These are phyloP conservation scores for Ganoderma lingzhi DNA, from an alignment of 1,284 basidiomycete genomes.

Conservation along the genomic window DNA sequence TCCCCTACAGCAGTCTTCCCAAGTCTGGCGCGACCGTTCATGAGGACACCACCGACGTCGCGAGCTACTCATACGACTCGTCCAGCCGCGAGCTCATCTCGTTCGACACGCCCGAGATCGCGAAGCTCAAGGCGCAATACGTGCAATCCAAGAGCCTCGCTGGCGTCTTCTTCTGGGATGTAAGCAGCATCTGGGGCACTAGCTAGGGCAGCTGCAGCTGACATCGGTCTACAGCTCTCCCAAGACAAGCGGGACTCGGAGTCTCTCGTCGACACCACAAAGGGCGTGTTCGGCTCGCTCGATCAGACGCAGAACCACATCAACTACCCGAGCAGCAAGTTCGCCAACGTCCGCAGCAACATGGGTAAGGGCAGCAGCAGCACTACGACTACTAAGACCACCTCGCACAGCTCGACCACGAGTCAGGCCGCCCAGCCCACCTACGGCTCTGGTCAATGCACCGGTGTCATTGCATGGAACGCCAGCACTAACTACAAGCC, in stretches of 20 bases:
- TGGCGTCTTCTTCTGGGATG: conserved; percentile 87
- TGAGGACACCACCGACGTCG: conserved; percentile 77
- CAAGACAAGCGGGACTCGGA: conserved; percentile 65
- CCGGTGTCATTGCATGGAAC: neutral
- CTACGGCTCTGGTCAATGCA: neutral
- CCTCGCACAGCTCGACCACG: neutral
- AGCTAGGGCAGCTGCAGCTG: neutral
- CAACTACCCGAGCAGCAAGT: conserved; percentile 67
- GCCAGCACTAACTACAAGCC: neutral
- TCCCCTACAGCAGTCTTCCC: conserved; percentile 83
- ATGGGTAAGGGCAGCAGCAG: conserved; percentile 50
- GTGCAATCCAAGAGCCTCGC: conserved; percentile 69
- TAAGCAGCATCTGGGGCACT: conserved; percentile 39
- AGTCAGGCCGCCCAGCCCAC: neutral
- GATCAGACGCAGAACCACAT: conserved; percentile 80
- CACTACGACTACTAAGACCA: neutral
- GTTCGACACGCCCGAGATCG: conserved; percentile 85
- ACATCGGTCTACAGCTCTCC: conserved; percentile 54
- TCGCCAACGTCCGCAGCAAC: conserved; percentile 73
- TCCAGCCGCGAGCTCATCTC: conserved; percentile 70
- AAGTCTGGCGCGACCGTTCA: conserved; percentile 62
- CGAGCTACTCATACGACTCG: conserved; percentile 84
- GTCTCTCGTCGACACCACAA: conserved; percentile 66
- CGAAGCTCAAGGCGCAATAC: conserved; percentile 79
- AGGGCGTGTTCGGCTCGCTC: conserved; percentile 56